Evolutionary conservation across 805 yeast genomes (phyloP).

Genomic region (Phaffomyces opuntiae): DNA sequence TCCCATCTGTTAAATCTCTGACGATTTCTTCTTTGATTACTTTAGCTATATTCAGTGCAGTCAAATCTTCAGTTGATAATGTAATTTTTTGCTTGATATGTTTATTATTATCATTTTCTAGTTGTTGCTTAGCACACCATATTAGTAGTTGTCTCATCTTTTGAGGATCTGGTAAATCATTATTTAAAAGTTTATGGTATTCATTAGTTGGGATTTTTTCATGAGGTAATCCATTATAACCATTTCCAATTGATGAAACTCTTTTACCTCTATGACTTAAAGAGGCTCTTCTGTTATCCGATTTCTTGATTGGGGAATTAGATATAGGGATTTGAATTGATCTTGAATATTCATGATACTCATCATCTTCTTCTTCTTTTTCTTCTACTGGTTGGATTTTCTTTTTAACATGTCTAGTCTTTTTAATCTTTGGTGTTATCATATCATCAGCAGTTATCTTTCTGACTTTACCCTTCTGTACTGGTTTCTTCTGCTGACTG

Average conservation of each 20-base stretch:
- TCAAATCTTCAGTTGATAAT: constrained; percentile 30
- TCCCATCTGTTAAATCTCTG: constrained; percentile 51
- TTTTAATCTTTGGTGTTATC: constrained; percentile 15
- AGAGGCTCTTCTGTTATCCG: constrained; percentile 39
- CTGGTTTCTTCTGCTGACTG: neutral
- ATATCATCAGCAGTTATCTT: constrained; percentile 15
- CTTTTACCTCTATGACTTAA: constrained; percentile 60
- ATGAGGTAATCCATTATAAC: constrained; percentile 63
- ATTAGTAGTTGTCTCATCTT: constrained; percentile 60
- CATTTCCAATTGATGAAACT: constrained; percentile 69
- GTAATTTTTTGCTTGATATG: constrained; percentile 19
- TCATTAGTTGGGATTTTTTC: constrained; percentile 46
- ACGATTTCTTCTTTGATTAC: constrained; percentile 59
- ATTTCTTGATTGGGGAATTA: constrained; percentile 33
- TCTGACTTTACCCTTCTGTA: neutral
- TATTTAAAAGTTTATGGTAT: constrained; percentile 56
- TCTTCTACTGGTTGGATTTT: no score
- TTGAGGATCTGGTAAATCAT: constrained; percentile 62
- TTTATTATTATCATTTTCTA: constrained; percentile 23
- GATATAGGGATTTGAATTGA: constrained; percentile 26
- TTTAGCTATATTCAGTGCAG: constrained; percentile 46
- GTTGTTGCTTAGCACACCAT: constrained; percentile 57
- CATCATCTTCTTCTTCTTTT: neutral
- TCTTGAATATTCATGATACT: constrained; percentile 19
- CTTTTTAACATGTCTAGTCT: neutral